Percentiles rank a stretch among this genome's conserved stretches.
These are phyloP conservation scores for Leccinum subrobustum DNA, from an alignment of 1,284 basidiomycete genomes.

Conservation along the genomic window DNA sequence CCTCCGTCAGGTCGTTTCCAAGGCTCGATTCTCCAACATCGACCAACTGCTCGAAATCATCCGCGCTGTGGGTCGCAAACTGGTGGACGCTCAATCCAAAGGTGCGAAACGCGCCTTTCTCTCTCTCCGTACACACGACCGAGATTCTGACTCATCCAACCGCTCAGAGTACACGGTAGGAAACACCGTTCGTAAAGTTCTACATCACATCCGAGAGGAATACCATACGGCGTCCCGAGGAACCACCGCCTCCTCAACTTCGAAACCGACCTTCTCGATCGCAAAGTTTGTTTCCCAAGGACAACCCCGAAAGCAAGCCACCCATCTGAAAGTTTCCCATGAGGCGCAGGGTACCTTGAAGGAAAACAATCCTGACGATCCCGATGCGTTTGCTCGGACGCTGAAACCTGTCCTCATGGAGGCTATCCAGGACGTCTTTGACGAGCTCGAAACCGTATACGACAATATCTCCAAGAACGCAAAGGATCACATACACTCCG, in stretches of 20 bases:
- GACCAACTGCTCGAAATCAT: constrained; percentile 85
- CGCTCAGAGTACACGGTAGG: constrained; percentile 85
- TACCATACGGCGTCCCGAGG: constrained; percentile 68
- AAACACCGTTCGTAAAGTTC: constrained; percentile 89
- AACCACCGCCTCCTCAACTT: constrained; percentile 32
- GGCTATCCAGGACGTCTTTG: constrained; percentile 90
- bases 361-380: constrained; percentile 71
- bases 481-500: constrained; percentile 94
- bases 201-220: constrained; percentile 93
- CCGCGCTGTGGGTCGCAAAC: constrained; percentile 72
- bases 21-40: constrained; percentile 83
- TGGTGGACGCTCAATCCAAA: constrained; percentile 92
- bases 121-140: neutral
- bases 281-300: constrained; percentile 77
- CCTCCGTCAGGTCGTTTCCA: constrained; percentile 85
- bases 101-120: constrained; percentile 50
- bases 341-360: constrained; percentile 54
- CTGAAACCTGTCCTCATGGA: constrained; percentile 83
- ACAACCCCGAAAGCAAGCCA: constrained; percentile 62
- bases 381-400: constrained; percentile 67
- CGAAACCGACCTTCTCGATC: constrained; percentile 60
- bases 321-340: constrained; percentile 42
- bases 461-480: constrained; percentile 94
- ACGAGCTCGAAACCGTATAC: constrained; percentile 95
- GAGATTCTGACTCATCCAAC: neutral